Evolutionary conservation across 2,329 filamentous ascomycete genomes (phyloP).

Genomic region (Trichophyton rubrum): DNA sequence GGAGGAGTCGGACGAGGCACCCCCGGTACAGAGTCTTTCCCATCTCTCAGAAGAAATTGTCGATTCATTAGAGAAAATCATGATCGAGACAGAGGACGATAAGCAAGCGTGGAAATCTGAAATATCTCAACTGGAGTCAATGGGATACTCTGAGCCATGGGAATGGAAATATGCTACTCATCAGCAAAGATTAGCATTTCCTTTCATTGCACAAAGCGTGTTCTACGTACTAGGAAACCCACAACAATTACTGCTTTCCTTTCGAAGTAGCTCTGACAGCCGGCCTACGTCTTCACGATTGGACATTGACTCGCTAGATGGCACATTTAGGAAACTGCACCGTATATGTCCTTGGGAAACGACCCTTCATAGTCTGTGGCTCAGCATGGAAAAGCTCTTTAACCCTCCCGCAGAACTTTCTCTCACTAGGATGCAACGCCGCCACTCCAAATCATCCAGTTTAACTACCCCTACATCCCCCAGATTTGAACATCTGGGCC

Average conservation of each 20-base stretch:
- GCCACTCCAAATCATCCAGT: constrained; percentile 17
- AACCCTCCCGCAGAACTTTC: constrained; percentile 28
- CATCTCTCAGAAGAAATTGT: constrained; percentile 29
- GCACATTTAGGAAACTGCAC: constrained; percentile 25
- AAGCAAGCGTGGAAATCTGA: constrained; percentile 29
- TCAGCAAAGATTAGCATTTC: constrained; percentile 26
- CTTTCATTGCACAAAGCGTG: constrained; percentile 34
- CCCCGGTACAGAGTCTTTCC: constrained; percentile 9
- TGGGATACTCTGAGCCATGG: constrained; percentile 26
- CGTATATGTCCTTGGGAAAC: constrained; percentile 30
- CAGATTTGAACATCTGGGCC: background rate
- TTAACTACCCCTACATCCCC: background rate
- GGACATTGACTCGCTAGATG: constrained; percentile 23
- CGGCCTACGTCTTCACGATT: constrained; percentile 4
- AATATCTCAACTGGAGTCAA: constrained; percentile 24
- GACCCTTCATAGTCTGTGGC: constrained; percentile 32
- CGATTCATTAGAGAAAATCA: constrained; percentile 24
- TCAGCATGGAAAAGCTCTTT: constrained; percentile 28
- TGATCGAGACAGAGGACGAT: constrained; percentile 27
- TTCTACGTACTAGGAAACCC: constrained; percentile 33
- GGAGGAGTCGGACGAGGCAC: background rate
- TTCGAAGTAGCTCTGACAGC: constrained; percentile 19
- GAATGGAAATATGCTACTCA: constrained; percentile 29
- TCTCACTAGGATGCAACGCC: constrained; percentile 8
- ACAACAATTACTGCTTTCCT: constrained; percentile 30